A percentile compares a stretch with the other conserved stretches of the same genome.
phyloP scores from a whole-genome alignment of 2,329 filamentous ascomycete species.

The Phialemoniopsis sp. region DNA sequence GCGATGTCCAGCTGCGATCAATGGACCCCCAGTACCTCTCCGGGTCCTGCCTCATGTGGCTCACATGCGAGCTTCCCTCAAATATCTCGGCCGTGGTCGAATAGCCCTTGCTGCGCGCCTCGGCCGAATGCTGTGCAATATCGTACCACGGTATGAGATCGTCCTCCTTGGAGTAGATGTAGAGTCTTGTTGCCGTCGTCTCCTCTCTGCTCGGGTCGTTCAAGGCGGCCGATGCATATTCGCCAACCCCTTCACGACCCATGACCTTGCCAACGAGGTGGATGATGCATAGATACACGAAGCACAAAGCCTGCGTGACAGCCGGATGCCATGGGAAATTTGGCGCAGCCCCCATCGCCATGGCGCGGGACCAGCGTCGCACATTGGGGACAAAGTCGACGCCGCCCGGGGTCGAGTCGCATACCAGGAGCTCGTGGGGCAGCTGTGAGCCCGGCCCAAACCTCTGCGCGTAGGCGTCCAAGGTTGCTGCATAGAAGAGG shows the following conservation, averaged over 20 bases:
- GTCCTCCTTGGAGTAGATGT: conserved; percentile 56
- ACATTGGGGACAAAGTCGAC: conserved; percentile 36
- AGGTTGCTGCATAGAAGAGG: conserved; percentile 44
- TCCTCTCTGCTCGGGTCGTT: conserved; percentile 28
- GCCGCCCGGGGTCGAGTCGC: conserved; percentile 51
- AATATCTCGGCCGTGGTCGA: conserved; percentile 46
- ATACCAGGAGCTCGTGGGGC: conserved; percentile 42
- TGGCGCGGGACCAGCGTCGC: conserved; percentile 47
- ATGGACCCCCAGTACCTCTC: conserved; percentile 55
- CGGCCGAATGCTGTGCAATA: conserved; percentile 48
- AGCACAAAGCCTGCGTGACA: conserved; percentile 43
- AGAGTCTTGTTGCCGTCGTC: conserved; percentile 40
- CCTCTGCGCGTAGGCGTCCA: conserved; percentile 38
- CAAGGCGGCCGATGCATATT: conserved; percentile 30
- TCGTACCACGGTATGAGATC: conserved; percentile 51
- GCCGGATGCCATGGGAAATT: conserved; percentile 45
- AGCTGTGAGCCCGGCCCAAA: conserved; percentile 26
- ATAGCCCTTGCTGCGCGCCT: conserved; percentile 44
- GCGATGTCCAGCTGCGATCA: no score
- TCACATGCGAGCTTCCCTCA: conserved; percentile 55
- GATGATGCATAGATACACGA: conserved; percentile 31
- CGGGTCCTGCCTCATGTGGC: conserved; percentile 53
- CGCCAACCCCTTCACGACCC: conserved; percentile 33
- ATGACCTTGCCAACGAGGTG: conserved; percentile 25
- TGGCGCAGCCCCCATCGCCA: conserved; percentile 42